These are phyloP conservation scores for Tolypocladium tundrense DNA, from an alignment of 2,329 filamentous ascomycete genomes.

Conservation along the genomic window DNA sequence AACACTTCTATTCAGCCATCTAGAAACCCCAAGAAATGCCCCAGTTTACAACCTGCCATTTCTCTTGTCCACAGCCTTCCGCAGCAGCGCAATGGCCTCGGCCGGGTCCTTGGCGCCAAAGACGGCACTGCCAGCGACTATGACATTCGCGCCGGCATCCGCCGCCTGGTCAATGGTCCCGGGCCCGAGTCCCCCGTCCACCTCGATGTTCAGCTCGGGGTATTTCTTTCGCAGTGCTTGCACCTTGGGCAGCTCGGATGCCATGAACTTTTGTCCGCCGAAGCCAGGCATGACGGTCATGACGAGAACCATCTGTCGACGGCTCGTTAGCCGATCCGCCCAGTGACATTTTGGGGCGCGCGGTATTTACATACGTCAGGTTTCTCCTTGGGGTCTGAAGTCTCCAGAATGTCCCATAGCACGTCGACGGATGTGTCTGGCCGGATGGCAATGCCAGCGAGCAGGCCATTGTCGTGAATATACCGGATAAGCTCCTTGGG, in stretches of 20 bases:
- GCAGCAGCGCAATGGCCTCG: conserved; percentile 74
- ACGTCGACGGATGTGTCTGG: conserved; percentile 85
- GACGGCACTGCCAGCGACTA: conserved; percentile 91
- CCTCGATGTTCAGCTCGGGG: conserved; percentile 90
- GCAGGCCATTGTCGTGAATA: conserved; percentile 80
- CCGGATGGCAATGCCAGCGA: conserved; percentile 93
- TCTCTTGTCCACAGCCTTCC: conserved; percentile 64
- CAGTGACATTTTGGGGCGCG: not conserved
- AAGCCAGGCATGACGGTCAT: conserved; percentile 99
- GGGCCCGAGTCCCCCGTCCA: conserved; percentile 83
- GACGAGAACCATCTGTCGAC: conserved; percentile 79
- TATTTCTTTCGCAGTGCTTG: conserved; percentile 72
- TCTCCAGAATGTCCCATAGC: conserved; percentile 80
- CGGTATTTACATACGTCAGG: conserved; percentile 63
- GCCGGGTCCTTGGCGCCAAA: conserved; percentile 85
- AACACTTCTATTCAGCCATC: not conserved
- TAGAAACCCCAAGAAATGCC: not conserved
- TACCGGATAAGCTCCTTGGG: conserved; percentile 80
- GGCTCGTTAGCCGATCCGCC: conserved; percentile 3
- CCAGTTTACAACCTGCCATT: conserved; percentile 24
- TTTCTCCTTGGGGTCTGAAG: conserved; percentile 57
- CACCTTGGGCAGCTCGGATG: conserved; percentile 89
- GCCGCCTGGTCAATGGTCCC: conserved; percentile 89
- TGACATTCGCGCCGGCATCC: conserved; percentile 93
- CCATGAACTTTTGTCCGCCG: conserved; percentile 98